Percentiles rank a stretch among this genome's conserved stretches.
Conservation (phyloP, 768 basidiomycete genomes). For the Macrocybe gigantea region DNA sequence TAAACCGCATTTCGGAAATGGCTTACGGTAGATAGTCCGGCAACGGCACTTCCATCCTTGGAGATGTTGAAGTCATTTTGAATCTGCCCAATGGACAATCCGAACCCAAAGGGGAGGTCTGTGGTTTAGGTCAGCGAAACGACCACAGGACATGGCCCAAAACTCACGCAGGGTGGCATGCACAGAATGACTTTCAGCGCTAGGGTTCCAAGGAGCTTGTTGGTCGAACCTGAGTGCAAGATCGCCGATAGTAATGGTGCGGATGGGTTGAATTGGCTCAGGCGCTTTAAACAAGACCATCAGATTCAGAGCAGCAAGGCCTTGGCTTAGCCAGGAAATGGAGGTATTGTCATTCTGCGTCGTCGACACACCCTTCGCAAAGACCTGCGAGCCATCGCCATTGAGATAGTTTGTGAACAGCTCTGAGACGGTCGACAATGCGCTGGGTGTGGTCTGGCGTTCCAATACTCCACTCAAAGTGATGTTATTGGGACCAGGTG, state of each 20-base stretch:
- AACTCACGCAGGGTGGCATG: slow-evolving; percentile 49
- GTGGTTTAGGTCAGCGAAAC: slow-evolving; percentile 4
- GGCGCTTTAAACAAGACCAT: slow-evolving; percentile 54
- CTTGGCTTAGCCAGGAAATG: slow-evolving; percentile 64
- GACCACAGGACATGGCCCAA: neutral
- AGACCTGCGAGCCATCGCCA: slow-evolving; percentile 48
- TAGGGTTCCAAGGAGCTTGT: slow-evolving; percentile 50
- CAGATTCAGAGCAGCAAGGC: slow-evolving; percentile 50
- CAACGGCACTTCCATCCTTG: slow-evolving; percentile 44
- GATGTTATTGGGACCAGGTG: slow-evolving; percentile 50
- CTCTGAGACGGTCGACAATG: slow-evolving; percentile 46
- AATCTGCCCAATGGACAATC: slow-evolving; percentile 50
- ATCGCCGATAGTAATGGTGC: slow-evolving; percentile 55
- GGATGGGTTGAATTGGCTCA: slow-evolving; percentile 55
- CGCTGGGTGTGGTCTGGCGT: slow-evolving; percentile 38
- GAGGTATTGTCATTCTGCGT: slow-evolving; percentile 46
- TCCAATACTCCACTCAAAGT: slow-evolving; percentile 52
- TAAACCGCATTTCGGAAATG: neutral
- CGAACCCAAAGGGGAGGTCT: slow-evolving; percentile 73
- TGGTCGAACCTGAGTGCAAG: slow-evolving; percentile 52
- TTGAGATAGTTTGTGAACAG: slow-evolving; percentile 74
- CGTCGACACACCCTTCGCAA: slow-evolving; percentile 56
- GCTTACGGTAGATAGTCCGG: slow-evolving; percentile 52
- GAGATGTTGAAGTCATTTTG: slow-evolving; percentile 61
- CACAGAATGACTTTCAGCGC: slow-evolving; percentile 52